These are phyloP conservation scores for Alternaria sp. DNA, from an alignment of 2,329 filamentous ascomycete species.

Conservation along the genomic window DNA sequence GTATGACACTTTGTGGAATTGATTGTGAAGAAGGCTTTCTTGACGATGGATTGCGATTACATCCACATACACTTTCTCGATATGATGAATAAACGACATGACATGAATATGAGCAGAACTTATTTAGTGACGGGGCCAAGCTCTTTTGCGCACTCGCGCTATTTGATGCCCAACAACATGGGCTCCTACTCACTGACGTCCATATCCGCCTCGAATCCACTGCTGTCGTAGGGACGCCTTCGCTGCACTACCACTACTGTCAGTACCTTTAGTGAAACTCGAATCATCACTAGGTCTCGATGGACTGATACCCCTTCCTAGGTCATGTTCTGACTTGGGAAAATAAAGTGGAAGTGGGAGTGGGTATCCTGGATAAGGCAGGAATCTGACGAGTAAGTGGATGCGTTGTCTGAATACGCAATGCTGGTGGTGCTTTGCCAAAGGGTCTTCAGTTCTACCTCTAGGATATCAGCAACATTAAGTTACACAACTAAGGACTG, in stretches of 20 bases:
- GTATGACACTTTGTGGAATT: conserved; percentile 2
- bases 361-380: too few species aligned
- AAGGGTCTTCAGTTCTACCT: not conserved
- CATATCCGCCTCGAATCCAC: not conserved
- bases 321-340: too few species aligned
- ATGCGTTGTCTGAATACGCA: not conserved
- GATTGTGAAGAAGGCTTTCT: conserved; percentile 11
- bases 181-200: not conserved
- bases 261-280: too few species aligned
- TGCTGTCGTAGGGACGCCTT: not conserved
- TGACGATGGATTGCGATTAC: conserved; percentile 14
- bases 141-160: not conserved
- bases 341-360: too few species aligned
- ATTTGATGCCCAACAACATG: not conserved
- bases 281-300: too few species aligned
- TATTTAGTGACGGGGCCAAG: not conserved
- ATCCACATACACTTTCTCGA: conserved; percentile 9
- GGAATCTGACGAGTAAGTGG: too few species aligned
- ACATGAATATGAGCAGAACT: conserved; percentile 10
- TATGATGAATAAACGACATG: conserved; percentile 15
- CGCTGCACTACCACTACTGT: not conserved
- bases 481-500: not conserved
- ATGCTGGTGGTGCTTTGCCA: not conserved
- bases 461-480: not conserved
- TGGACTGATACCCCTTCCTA: too few species aligned